Percentiles rank a stretch among this genome's conserved stretches.
Evolutionary conservation across 805 yeast species (phyloP).

Genomic region (Starmera dryadoides): DNA sequence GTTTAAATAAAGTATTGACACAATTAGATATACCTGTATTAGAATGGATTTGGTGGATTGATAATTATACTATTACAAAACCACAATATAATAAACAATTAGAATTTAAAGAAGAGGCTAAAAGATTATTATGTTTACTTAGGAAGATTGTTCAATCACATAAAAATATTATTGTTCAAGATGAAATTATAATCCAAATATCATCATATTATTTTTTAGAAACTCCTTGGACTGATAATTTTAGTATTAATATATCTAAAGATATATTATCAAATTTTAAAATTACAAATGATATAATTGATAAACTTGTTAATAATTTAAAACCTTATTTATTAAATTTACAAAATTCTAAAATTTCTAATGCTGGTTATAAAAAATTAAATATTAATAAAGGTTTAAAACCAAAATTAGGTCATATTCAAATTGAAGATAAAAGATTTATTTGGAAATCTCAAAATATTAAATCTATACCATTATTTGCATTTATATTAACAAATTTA

Average conservation of each 20-base stretch:
- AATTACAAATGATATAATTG: neutral
- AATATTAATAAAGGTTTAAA: conserved; percentile 3
- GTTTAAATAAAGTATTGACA: neutral
- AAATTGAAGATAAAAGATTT: conserved; percentile 6
- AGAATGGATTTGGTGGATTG: conserved; percentile 12
- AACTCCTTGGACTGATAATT: conserved; percentile 15
- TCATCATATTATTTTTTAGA: conserved; percentile 2
- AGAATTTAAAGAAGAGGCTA: conserved; percentile 5
- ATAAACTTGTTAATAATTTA: neutral
- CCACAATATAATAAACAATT: conserved; percentile 6
- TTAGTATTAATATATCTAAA: neutral
- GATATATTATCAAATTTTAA: neutral
- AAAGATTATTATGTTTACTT: too few relatives aligned
- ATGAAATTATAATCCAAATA: neutral
- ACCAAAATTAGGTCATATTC: conserved; percentile 9
- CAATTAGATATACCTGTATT: neutral
- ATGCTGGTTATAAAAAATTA: conserved; percentile 15
- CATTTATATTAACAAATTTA: conserved; percentile 2
- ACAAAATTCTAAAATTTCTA: conserved; percentile 6
- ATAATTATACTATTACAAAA: conserved; percentile 8
- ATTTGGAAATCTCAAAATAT: conserved; percentile 11
- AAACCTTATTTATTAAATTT: conserved; percentile 8
- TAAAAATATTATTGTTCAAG: neutral
- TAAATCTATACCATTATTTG: conserved; percentile 10
- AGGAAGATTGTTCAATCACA: neutral